These are phyloP conservation scores for Saururus chinensis DNA, from an alignment of 164 flowering plant genomes.

Conservation along the genomic window DNA sequence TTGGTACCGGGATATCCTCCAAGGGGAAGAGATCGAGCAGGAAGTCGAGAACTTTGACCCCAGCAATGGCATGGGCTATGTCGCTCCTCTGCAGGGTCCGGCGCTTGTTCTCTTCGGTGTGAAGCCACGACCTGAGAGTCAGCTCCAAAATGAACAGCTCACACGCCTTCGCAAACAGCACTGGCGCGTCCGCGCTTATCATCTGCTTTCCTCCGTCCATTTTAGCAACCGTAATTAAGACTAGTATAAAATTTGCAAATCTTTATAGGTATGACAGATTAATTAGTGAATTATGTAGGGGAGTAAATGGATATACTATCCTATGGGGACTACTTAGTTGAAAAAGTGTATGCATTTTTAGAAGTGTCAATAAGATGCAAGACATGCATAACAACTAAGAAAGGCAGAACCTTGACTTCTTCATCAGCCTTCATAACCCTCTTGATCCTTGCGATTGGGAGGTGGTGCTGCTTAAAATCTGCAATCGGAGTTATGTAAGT, in stretches of 20 bases:
- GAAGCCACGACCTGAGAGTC: conserved; percentile 21
- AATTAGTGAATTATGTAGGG: background rate
- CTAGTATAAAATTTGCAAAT: no score
- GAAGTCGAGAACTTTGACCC: conserved; percentile 14
- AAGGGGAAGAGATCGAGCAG: conserved; percentile 10
- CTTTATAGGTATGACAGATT: no score
- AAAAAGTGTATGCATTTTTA: no score
- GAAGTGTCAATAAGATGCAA: no score
- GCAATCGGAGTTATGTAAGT: background rate
- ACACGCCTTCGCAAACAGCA: conserved; percentile 17
- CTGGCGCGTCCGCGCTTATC: conserved; percentile 22
- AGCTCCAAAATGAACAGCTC: conserved; percentile 22
- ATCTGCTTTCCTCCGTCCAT: conserved; percentile 3
- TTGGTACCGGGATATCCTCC: background rate
- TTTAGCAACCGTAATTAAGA: background rate
- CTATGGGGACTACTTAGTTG: no score
- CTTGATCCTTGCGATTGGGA: conserved; percentile 21
- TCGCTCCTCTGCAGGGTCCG: conserved; percentile 18
- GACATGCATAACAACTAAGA: background rate
- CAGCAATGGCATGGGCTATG: conserved; percentile 10
- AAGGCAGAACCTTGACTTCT: conserved; percentile 14
- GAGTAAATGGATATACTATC: no score
- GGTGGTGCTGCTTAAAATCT: conserved; percentile 18
- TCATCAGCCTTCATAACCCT: conserved; percentile 19
- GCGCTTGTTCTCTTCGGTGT: conserved; percentile 16